Base-by-base conservation (phyloP, 2,329 filamentous ascomycete species). In the Chaetomiaceae sp. region DNA sequence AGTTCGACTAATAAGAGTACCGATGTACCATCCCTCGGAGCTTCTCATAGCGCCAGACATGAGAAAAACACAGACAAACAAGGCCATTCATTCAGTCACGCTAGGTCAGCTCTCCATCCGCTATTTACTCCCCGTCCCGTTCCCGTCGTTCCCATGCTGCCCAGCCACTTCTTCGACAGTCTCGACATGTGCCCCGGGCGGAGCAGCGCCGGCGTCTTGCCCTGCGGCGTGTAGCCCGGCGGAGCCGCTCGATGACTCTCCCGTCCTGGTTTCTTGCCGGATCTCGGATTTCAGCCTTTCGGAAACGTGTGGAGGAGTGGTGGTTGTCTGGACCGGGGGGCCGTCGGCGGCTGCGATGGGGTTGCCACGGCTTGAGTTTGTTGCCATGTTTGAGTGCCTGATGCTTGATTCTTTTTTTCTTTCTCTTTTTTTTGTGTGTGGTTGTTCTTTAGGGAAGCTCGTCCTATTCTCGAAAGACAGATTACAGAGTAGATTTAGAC, bases 111-210 rank as follows among this genome's bases (percentile, higher is more conserved):
- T n/a, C n/a, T n/a, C n/a, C n/a, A n/a, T n/a, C n/a, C n/a, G n/a
- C n/a, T n/a, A n/a, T n/a, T n/a, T 38, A 38, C 33, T 7, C 4
- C 14, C 33, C 9, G 3, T 16, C 33, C 14, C 2, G 21, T 20
- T 18, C 34, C n/a, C 34, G n/a, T 20, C 7, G 8, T n/a, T 20
- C 13, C 18, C 46, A 16, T 4, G 5, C 36, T 37, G 13, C 23
- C 13, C 16, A 5, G 30, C 41, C 7, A 48, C 18, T 67, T 88
- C 84, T 70, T 81, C 85, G 23, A 61, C 61, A 16, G 75, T 73
- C 70, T 81, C 80, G 49, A 75, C 73, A 65, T 77, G 76, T 48
- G 67, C 63, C 43, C 71, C 71, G 3, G 34, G 27, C 20, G 46
- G 5, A 11, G 18, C 34, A 11, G 62, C 64, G 38, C 61, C 67